These are phyloP conservation scores for Curvularia sp. DNA, from an alignment of 2,329 filamentous ascomycete species.

Conservation along the genomic window DNA sequence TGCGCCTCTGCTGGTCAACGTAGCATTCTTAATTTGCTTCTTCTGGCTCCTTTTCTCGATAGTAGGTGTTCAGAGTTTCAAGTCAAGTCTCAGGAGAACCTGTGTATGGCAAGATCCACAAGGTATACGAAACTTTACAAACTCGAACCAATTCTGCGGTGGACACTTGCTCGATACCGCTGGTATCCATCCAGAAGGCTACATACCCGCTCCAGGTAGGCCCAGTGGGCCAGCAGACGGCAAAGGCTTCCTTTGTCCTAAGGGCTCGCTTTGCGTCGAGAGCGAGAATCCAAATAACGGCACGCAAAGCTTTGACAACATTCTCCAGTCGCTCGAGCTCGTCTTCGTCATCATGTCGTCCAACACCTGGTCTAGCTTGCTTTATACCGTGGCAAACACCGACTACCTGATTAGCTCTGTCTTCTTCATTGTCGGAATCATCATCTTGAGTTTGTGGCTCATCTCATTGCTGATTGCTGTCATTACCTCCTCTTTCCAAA, in stretches of 20 bases:
- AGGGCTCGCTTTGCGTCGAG: constrained; percentile 82
- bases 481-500: constrained; percentile 97
- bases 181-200: constrained; percentile 62
- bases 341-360: constrained; percentile 99
- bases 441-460: constrained; percentile 95
- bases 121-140: constrained; percentile 61
- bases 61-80: constrained; percentile 93
- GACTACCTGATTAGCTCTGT: constrained; percentile 88
- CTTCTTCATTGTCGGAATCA: constrained; percentile 74
- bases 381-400: constrained; percentile 91
- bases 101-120: constrained; percentile 63
- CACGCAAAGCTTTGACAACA: constrained; percentile 95
- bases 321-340: constrained; percentile 86
- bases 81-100: constrained; percentile 58
- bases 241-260: constrained; percentile 90
- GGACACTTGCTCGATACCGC: constrained; percentile 71
- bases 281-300: constrained; percentile 78
- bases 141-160: constrained; percentile 77
- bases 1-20: constrained; percentile 86
- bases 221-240: constrained; percentile 50
- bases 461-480: constrained; percentile 94
- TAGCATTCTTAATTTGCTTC: constrained; percentile 92
- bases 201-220: constrained; percentile 64
- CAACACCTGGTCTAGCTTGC: constrained; percentile 93
- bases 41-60: constrained; percentile 99